A percentile compares a stretch with the other conserved stretches of the same genome.
phyloP scores from a whole-genome alignment of 148 eudicot species.

The Rhododendron griersonianum region DNA sequence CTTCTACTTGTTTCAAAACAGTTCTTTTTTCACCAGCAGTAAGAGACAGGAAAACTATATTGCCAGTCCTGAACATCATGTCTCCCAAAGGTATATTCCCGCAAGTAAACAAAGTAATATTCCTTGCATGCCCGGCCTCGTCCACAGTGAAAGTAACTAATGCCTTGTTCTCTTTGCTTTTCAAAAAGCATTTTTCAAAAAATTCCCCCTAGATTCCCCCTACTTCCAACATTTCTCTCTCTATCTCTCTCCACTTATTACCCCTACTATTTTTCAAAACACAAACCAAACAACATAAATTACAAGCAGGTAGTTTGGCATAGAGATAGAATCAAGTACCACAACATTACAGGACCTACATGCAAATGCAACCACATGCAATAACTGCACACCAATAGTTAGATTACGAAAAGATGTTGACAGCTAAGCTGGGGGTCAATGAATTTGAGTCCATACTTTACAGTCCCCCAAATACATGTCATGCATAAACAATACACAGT shows the following conservation, averaged over 20 bases:
- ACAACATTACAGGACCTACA: not conserved
- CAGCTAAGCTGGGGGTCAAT: not conserved
- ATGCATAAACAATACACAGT: not conserved
- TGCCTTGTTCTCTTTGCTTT: too few species aligned
- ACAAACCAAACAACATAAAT: too few species aligned
- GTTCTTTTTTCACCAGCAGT: not conserved
- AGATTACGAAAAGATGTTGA: not conserved
- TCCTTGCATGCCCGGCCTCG: not conserved
- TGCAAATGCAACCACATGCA: not conserved
- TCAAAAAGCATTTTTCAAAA: too few species aligned
- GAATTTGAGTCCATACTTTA: not conserved
- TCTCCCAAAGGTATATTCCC: not conserved
- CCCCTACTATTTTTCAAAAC: too few species aligned
- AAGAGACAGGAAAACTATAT: not conserved
- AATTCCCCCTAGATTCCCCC: too few species aligned
- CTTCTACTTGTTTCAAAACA: not conserved
- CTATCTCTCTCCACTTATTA: too few species aligned
- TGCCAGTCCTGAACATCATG: not conserved
- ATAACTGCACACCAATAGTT: conserved; percentile 1
- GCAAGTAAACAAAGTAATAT: not conserved
- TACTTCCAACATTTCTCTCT: too few species aligned
- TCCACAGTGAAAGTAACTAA: not conserved
- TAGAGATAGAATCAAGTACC: not conserved
- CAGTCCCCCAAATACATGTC: not conserved
- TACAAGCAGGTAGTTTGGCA: not conserved